These are phyloP conservation scores for Amphibolis antarctica DNA, from an alignment of 106 monocot genomes.

Conservation along the genomic window DNA sequence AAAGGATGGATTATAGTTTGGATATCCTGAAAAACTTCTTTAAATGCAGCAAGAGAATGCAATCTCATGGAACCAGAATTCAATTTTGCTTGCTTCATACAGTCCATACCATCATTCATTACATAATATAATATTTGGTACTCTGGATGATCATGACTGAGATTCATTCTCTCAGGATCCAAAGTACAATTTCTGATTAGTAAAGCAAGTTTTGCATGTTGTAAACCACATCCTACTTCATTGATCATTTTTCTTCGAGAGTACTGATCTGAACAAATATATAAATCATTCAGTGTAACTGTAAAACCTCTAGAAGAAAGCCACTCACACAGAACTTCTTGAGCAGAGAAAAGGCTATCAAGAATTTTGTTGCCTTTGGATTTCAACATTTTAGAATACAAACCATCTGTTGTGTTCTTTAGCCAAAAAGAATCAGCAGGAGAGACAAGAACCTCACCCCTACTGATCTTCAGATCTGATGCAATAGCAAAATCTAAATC, in stretches of 20 bases:
- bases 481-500: slow-evolving; percentile 21
- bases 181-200: slow-evolving; percentile 25
- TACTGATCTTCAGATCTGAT: slow-evolving; percentile 10
- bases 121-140: slow-evolving; percentile 9
- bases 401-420: slow-evolving; percentile 20
- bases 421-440: slow-evolving; percentile 34
- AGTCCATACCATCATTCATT: slow-evolving; percentile 3
- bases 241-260: slow-evolving; percentile 46
- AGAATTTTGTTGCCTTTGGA: slow-evolving; percentile 43
- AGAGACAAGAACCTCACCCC: slow-evolving; percentile 29
- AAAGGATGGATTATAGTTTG: slow-evolving; percentile 31
- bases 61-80: slow-evolving; percentile 11
- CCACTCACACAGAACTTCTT: slow-evolving; percentile 74
- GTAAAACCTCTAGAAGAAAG: slow-evolving; percentile 61
- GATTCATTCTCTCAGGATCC: slow-evolving; percentile 21
- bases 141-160: slow-evolving; percentile 19
- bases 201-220: slow-evolving; percentile 48
- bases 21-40: slow-evolving; percentile 52
- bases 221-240: slow-evolving; percentile 46
- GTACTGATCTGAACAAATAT: slow-evolving; percentile 43
- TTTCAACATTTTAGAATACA: slow-evolving; percentile 50
- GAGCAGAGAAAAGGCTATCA: slow-evolving; percentile 40
- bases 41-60: slow-evolving; percentile 47
- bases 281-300: slow-evolving; percentile 71
- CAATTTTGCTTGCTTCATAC: slow-evolving; percentile 1